Base-by-base conservation (phyloP, 768 basidiomycete species). In the Amanita pallidorosea region DNA sequence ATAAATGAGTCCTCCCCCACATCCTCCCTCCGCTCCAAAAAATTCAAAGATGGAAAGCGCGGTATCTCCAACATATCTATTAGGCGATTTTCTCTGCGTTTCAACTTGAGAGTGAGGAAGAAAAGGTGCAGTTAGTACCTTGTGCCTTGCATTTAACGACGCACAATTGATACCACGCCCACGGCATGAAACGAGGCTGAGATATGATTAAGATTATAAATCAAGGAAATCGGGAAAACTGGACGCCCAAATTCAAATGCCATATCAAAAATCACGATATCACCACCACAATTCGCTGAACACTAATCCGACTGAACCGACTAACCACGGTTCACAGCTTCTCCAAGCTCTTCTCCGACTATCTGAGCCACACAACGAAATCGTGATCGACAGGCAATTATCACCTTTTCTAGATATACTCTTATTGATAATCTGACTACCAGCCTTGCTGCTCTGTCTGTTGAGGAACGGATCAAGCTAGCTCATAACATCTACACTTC, bases 291-390 rank as follows among this genome's bases (percentile, higher is more conserved):
- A 52, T 55, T 49, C 17, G 17, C 17, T 34, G 53, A 42, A 33
- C 58, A 56, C 46, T 58, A 58, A 36, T 49, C 58, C 29, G 50
- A 68, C 80, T 38, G 83, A 82, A 59, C 80, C 84, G 6, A 87
- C 80, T 57, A 76, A 85, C 11, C 90, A 92, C 62, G 95, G 95
- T 1, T 86, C 88, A 2, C 65, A 97, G 15, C 66, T 99, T 11
- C 65, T 97, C 2, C 93, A 98, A 64, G 81, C 86, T 3, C 68
- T 97, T 53, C 74, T 97, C 22, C 76, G 74, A 27, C 72, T 96
- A 20, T 65, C 77, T 0, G 71, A 76, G 7, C 80, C 85, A 1
- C 76, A 85, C 56, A 85, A 88, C 58, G 71, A 76, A 43, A 65
- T 78, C 20, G 79, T 93, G 3, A 66, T 84, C 20, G 73, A 84